Percentiles rank a stretch among this genome's conserved stretches.
phyloP scores from a whole-genome alignment of 2,329 filamentous ascomycete species.

The Allantophomopsis cytisporea region DNA sequence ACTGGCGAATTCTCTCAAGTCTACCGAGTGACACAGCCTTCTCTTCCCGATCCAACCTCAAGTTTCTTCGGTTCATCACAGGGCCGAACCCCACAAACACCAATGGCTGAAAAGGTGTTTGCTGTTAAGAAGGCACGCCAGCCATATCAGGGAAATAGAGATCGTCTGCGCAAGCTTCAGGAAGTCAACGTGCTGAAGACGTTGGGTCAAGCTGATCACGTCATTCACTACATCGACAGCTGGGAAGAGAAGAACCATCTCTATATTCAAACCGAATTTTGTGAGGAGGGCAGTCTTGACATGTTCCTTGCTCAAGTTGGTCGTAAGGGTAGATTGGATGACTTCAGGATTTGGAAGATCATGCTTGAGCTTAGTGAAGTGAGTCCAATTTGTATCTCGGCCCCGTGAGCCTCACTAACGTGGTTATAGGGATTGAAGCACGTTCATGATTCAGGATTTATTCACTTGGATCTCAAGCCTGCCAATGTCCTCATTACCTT shows the following conservation, averaged over 20 bases:
- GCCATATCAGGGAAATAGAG: conserved; percentile 62
- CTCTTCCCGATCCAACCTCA: conserved; percentile 25
- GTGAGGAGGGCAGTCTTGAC: conserved; percentile 84
- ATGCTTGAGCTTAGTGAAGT: conserved; percentile 74
- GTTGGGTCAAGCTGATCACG: conserved; percentile 70
- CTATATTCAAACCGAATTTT: conserved; percentile 96
- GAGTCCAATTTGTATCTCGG: conserved; percentile 23
- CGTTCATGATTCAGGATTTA: conserved; percentile 78
- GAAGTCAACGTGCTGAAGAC: conserved; percentile 71
- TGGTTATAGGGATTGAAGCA: conserved; percentile 63
- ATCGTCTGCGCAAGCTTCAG: conserved; percentile 70
- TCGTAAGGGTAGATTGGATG: conserved; percentile 74
- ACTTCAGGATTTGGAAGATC: conserved; percentile 98
- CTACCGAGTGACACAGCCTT: conserved; percentile 54
- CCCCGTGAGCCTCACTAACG: conserved; percentile 7
- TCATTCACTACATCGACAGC: conserved; percentile 69
- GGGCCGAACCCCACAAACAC: conserved; percentile 35
- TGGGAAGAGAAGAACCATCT: conserved; percentile 81
- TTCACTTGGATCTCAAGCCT: conserved; percentile 76
- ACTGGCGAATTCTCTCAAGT: conserved; percentile 91
- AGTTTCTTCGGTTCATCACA: conserved; percentile 22
- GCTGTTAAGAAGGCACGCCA: conserved; percentile 90
- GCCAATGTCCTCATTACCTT: conserved; percentile 75
- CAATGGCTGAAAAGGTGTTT: conserved; percentile 51
- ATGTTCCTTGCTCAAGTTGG: conserved; percentile 75